These are phyloP conservation scores for Colletotrichum sp. DNA, from an alignment of 2,329 filamentous ascomycete genomes.

Conservation along the genomic window DNA sequence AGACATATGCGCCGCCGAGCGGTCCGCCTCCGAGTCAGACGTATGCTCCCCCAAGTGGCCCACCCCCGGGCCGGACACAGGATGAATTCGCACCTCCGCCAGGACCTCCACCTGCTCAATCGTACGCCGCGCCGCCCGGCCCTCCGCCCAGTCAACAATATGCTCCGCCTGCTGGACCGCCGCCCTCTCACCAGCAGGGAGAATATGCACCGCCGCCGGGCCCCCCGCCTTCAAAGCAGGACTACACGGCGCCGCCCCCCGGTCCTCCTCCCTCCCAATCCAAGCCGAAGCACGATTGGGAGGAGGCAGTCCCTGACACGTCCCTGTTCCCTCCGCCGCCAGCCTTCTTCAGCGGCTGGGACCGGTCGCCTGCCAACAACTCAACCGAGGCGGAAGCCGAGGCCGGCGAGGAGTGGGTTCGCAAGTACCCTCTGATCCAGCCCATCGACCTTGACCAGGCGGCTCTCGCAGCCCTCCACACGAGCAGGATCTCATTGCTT, in stretches of 20 bases:
- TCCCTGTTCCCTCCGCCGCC: slow-evolving; percentile 76
- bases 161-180: slow-evolving; percentile 39
- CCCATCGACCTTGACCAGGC: slow-evolving; percentile 56
- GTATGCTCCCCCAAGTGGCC: not conserved
- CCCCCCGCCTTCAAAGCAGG: slow-evolving; percentile 29
- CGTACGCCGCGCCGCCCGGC: slow-evolving; percentile 26
- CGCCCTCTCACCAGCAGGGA: slow-evolving; percentile 25
- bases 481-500: slow-evolving; percentile 60
- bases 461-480: slow-evolving; percentile 51
- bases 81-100: slow-evolving; percentile 28
- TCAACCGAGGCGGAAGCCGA: slow-evolving; percentile 68
- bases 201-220: slow-evolving; percentile 33
- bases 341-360: slow-evolving; percentile 66
- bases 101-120: slow-evolving; percentile 26
- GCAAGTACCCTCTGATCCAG: slow-evolving; percentile 59
- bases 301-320: slow-evolving; percentile 73
- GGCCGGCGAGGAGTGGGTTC: slow-evolving; percentile 71
- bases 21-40: not conserved
- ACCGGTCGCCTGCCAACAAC: slow-evolving; percentile 72
- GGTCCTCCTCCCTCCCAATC: slow-evolving; percentile 31
- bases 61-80: slow-evolving; percentile 1
- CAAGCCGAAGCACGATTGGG: slow-evolving; percentile 68
- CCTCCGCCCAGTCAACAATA: slow-evolving; percentile 34
- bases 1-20: not conserved
- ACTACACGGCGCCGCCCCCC: slow-evolving; percentile 39